Base-by-base conservation (phyloP, 192 early-diverging fungal species). In the Chytriomyces hyalinus region DNA sequence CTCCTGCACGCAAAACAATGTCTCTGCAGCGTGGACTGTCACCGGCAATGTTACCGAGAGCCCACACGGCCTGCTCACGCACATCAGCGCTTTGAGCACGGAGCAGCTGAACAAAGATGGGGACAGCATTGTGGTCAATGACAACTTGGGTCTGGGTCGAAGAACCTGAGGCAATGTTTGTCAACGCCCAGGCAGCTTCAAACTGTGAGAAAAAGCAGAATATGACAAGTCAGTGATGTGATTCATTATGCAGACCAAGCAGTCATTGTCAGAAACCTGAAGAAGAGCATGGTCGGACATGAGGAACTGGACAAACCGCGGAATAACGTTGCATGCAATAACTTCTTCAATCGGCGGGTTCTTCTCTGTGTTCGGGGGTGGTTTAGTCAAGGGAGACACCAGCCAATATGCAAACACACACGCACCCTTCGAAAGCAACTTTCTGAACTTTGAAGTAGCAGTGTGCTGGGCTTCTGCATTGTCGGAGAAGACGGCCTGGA, bases 21-120 rank as follows among this genome's bases (percentile, higher is more conserved):
- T 99, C 96, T 66, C 97, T 90, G 85, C 94, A 98, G 44, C 82
- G 79, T 57, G 96, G 93, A 76, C 89, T 92, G 88, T 99, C 97
- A 44, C 97, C 97, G 59, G 97, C 97, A 92, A 99, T 99, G 86
- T 99, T 99, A 70, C 97, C 97, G 62, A 99, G 88, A 49, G 97
- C 97, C 97, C 97, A 99, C 70, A 99, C 97, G 51, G 95, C 96
- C 89, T 93, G 76, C 86, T 99, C 97, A 72, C 91, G 91, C 47
- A 99, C 96, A 84, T 99, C 97, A 24, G 89, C 85, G 65, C 88
- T 90, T 57, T 88, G 87, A 69, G 92, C 94, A 82, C 90, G 86
- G 66, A 99, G 88, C 49, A 99, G 88, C 85, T 93, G 87, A 62
- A 97, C 91, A 80, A 99, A 99, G 49, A 92, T 85, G 60, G 94